These are phyloP conservation scores for Dysphania ambrosioides DNA, from an alignment of 148 eudicot species.

Conservation along the genomic window DNA sequence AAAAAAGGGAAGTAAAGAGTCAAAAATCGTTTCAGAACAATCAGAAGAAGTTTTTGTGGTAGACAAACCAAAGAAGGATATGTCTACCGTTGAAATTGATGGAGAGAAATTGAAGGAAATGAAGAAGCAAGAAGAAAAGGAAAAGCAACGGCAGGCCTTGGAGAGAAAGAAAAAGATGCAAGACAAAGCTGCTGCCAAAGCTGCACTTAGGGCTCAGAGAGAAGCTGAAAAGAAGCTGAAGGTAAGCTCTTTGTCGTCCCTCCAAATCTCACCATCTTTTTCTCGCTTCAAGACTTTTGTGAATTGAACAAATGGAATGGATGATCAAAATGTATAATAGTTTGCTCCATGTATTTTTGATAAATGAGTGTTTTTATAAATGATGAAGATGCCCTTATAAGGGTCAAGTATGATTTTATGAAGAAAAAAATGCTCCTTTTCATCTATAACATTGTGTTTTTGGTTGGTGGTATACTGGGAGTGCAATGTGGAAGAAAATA, in stretches of 20 bases:
- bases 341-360: too few relatives aligned
- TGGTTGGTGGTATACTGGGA: too few relatives aligned
- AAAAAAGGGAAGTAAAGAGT: constrained; percentile 33
- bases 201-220: constrained; percentile 76
- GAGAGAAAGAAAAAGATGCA: constrained; percentile 88
- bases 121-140: constrained; percentile 75
- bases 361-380: background rate
- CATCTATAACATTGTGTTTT: too few relatives aligned
- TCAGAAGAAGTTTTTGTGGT: constrained; percentile 37
- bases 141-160: constrained; percentile 65
- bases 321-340: too few relatives aligned
- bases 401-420: too few relatives aligned
- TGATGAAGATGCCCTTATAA: too few relatives aligned
- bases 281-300: background rate
- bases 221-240: constrained; percentile 94
- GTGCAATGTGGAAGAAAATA: too few relatives aligned
- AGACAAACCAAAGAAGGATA: constrained; percentile 39
- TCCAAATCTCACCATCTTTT: too few relatives aligned
- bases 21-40: constrained; percentile 27
- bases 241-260: constrained; percentile 42
- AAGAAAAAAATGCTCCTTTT: too few relatives aligned
- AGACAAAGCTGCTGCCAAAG: constrained; percentile 87
- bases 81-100: constrained; percentile 43
- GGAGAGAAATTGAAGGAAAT: constrained; percentile 59
- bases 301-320: background rate